Base-by-base conservation (phyloP, 768 basidiomycete genomes). In the Hygrophorus pudorinus region DNA sequence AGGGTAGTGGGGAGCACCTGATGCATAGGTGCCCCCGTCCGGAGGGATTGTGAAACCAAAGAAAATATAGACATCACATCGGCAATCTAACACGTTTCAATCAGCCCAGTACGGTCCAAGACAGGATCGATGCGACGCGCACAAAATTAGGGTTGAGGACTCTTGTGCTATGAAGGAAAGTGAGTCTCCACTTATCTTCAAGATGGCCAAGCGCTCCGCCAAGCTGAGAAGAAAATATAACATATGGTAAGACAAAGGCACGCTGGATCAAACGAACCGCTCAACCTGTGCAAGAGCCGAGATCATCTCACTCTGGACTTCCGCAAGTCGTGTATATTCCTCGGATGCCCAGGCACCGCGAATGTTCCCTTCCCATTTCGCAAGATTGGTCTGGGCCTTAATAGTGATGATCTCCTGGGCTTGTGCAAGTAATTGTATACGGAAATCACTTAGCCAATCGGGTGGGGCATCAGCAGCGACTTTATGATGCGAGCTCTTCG, bases 141-240 rank as follows among this genome's bases (percentile, higher is more conserved):
- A 73, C 75, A 49, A 78, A 74, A 51, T 71, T 67, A 0, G 78
- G 76, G 51, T 79, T 73, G 32, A 79, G 61, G 44, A 74, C 66
- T 28, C 68, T 65, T 1, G 72, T 75, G 39, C 61, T 57, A 24
- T 66, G 65, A 0, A 72, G 56, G 39, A 75, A 62, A 5, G 50
- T 46, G 20, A 57, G 57, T 16, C 70, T 59, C 67, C 71, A 71
- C 12, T 58, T 50, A 0, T 61, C 61, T 21, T 72, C 64, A 21
- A 78, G 54, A 13, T 72, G 61, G 1, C 56, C 51, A 13, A 77
- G 62, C 0, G 75, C 63, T 5, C 64, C 60, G 1, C 57, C 66
- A 4, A 70, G 59, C 69, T 71, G 42, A 16, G 35, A 10, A 9
- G 17, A 16, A 5, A 41, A 42, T 14, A 33, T 7, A 28, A 17